Base-by-base conservation (phyloP, 306 rosid genomes). In the Carpinus fangiana region DNA sequence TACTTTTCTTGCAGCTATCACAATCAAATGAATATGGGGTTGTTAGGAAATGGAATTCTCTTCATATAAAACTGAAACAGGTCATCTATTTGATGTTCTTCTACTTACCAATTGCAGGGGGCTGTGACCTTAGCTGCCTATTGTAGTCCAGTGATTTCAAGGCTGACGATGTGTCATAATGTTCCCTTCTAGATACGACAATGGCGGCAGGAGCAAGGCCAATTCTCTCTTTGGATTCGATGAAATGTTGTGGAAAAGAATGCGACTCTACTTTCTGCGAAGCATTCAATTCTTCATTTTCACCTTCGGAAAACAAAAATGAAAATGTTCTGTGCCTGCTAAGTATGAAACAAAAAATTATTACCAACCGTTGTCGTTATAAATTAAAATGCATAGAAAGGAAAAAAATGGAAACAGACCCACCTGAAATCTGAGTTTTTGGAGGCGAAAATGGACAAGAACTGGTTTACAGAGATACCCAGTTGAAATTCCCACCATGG, bases 401-500 rank as follows among this genome's bases (percentile, higher is more conserved):
- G 48, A 65, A 52, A 59, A 76, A 20, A 10, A 10, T 61, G 47
- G 47, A 56, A 62, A 47, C 21, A 51, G 21, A 23, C 82, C 67
- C 51, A 88, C 99, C 97, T 91, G 87, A 93, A 96, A 87, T 96
- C 96, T 12, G 94, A 89, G 80, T 91, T 96, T 71, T 97, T 87
- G 69, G 98, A 89, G 75, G 98, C 94, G 73, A 96, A 96, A 76
- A 89, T 80, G n/a, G 97, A 93, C 51, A 96, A 75, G 73, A 96
- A 96, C 80, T 93, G 98, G 82, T 91, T 91, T 5, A 96, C 99
- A 59, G 99, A 91, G 79, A 93, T 83, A 0, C 98, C 99, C 87
- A 93, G 83, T 84, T 93, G 98, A 54, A 90, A 88, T 84, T 96
- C 99, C 99, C 99, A 96, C 99, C 99, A 93, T 12, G 99, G 99